Percentiles rank a stretch among this genome's conserved stretches.
These are phyloP conservation scores for Platanthera guangdongensis DNA, from an alignment of 106 monocot genomes.

Conservation along the genomic window DNA sequence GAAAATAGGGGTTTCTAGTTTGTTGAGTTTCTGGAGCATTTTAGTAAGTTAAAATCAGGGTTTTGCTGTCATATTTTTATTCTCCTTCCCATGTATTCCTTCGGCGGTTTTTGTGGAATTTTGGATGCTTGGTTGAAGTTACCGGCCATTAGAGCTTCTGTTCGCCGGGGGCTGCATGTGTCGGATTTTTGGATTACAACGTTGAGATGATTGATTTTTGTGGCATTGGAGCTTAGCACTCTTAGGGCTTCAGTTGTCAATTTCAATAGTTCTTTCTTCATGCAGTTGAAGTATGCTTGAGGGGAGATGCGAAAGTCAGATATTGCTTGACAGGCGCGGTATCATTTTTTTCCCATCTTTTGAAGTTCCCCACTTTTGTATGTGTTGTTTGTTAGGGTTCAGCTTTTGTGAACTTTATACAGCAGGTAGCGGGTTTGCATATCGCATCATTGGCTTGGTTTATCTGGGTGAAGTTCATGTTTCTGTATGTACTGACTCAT, in stretches of 20 bases:
- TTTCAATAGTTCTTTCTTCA: not conserved
- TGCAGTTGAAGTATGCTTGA: not conserved
- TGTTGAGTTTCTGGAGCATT: not conserved
- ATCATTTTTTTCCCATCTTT: not conserved
- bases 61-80: not conserved
- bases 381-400: not conserved
- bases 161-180: not conserved
- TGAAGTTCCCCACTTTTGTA: not conserved
- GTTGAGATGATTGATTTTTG: not conserved
- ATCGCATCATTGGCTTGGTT: not conserved
- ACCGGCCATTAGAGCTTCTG: not conserved
- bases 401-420: not conserved
- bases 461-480: not conserved
- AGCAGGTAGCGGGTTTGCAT: not conserved
- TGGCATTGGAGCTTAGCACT: not conserved
- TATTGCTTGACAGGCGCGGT: not conserved
- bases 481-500: not conserved
- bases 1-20: not conserved
- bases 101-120: not conserved
- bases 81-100: not conserved
- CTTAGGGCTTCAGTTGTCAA: not conserved
- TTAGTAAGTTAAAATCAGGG: not conserved
- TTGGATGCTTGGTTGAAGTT: constrained; percentile 1
- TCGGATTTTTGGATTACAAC: not conserved
- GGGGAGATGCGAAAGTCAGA: not conserved